phyloP scores from a whole-genome alignment of 192 early-diverging fungal species.

The Backusella westeae region DNA sequence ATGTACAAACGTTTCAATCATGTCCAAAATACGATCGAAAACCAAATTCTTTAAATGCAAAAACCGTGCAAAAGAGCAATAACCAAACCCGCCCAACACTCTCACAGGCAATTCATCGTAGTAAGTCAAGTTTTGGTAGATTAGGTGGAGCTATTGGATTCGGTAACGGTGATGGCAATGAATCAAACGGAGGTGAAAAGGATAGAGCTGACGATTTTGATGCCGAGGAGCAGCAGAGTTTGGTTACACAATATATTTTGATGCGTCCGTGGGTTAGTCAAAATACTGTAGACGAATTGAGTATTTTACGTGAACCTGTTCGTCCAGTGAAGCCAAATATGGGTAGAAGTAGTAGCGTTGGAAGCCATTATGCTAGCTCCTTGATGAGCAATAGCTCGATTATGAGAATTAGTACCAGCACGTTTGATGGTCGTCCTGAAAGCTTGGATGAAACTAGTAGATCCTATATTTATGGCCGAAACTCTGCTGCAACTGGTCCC shows the following conservation, averaged over 20 bases:
- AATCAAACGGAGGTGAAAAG: not conserved
- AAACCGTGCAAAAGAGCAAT: conserved; percentile 40
- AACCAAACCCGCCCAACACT: conserved; percentile 49
- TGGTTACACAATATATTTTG: conserved; percentile 67
- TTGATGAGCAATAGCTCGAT: conserved; percentile 11
- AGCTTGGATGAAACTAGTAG: not conserved
- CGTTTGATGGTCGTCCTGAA: conserved; percentile 1
- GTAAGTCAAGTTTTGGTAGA: conserved; percentile 33
- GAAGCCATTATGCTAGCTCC: conserved; percentile 17
- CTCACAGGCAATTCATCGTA: conserved; percentile 47
- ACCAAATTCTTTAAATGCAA: conserved; percentile 49
- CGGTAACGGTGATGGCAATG: conserved; percentile 27
- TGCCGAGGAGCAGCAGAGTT: conserved; percentile 35
- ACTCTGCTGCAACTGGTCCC: not conserved
- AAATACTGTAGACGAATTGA: conserved; percentile 74
- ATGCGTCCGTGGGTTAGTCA: conserved; percentile 67
- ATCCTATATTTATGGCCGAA: conserved; percentile 1
- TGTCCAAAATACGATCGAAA: conserved; percentile 54
- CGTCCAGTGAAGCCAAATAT: not conserved
- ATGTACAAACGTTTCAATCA: conserved; percentile 49
- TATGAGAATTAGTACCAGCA: conserved; percentile 14
- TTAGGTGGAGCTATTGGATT: conserved; percentile 20
- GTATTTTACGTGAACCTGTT: conserved; percentile 59
- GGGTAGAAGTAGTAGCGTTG: conserved; percentile 1
- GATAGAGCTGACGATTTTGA: conserved; percentile 8